Base-by-base conservation (phyloP, 176 grass and related monocot species). In the bread wheat (Triticum aestivum) region DNA sequence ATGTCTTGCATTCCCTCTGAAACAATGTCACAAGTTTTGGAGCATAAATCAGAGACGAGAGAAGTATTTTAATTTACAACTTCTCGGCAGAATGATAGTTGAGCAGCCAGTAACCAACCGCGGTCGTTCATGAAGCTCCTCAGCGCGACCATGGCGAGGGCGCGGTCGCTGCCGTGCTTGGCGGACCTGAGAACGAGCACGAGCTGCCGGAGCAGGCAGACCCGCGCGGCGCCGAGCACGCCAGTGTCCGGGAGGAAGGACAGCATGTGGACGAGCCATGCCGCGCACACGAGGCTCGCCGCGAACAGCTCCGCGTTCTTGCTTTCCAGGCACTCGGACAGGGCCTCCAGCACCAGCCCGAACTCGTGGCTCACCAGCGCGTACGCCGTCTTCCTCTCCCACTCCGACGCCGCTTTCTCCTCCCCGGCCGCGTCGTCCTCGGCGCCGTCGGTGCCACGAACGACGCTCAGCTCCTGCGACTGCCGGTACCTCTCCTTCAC, bases 111-210 rank as follows among this genome's bases (percentile, higher is more conserved):
- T 21, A 34, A 77, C 80, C 0, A 24, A 94, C 92, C 89, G 4
- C 77, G 82, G 74, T 94, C 87, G 76, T 92, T 91, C 92, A 94
- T 92, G 86, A 90, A 94, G 69, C 85, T 94, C 86, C 92, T 86
- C 4, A 90, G 41, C 23, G 92, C 92, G 1, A 94, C 84, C 92
- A 94, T 92, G 32, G 92, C 88, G 77, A 92, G 87, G 42, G 80
- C 90, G 61, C 85, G 80, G 23, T 94, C 92, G 81, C 88, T 91
- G 84, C 85, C 83, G 77, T 94, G 89, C 82, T 89, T 90, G 17
- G 87, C 90, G 13, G 90, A 94, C 49, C 90, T 75, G 78, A 94
- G 82, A 39, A 92, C 86, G 75, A 83, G n/a, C 33, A 94, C 88
- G 41, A 90, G 79, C 75, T 94, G 92, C 37, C 87, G 85, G 3